phyloP scores from a whole-genome alignment of 2,329 filamentous ascomycete species.

The Coniochaeta hoffmannii region DNA sequence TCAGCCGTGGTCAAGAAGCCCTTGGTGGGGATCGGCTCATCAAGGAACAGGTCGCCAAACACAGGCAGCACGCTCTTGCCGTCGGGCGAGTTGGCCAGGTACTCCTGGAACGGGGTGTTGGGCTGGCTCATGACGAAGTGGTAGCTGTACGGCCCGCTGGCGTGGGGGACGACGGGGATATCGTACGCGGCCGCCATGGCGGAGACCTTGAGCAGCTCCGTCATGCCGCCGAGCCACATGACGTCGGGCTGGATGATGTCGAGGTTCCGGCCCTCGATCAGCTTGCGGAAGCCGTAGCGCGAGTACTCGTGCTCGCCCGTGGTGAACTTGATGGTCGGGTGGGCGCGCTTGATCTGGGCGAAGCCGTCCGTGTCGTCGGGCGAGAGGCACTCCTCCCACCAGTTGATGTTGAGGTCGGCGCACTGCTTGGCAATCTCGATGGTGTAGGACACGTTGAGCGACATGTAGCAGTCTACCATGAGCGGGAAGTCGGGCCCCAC shows the following conservation, averaged over 20 bases:
- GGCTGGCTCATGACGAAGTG: constrained; percentile 92
- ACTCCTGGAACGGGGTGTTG: constrained; percentile 93
- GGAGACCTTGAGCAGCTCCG: constrained; percentile 81
- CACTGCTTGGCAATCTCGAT: constrained; percentile 84
- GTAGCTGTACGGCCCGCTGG: constrained; percentile 89
- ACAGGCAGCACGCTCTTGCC: constrained; percentile 85
- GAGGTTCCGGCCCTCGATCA: constrained; percentile 83
- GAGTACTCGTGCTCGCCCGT: constrained; percentile 96
- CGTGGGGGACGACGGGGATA: constrained; percentile 90
- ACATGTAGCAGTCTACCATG: constrained; percentile 98
- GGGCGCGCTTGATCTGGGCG: constrained; percentile 80
- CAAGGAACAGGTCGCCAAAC: constrained; percentile 83
- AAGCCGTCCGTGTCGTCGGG: constrained; percentile 92
- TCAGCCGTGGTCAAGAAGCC: constrained; percentile 74
- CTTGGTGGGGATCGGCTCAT: constrained; percentile 81
- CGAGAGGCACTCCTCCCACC: constrained; percentile 93
- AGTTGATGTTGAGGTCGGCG: constrained; percentile 81
- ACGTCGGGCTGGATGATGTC: constrained; percentile 95
- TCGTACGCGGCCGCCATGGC: constrained; percentile 90
- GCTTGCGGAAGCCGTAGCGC: constrained; percentile 87
- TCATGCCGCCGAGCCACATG: constrained; percentile 95
- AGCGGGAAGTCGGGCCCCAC: constrained; percentile 88
- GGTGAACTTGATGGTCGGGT: constrained; percentile 87
- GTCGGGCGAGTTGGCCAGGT: constrained; percentile 86
- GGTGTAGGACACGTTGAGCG: constrained; percentile 83